A percentile compares a stretch with the other conserved stretches of the same genome.
Evolutionary conservation across 257 asterid species (phyloP).

Genomic region (Forsythia viridissima): DNA sequence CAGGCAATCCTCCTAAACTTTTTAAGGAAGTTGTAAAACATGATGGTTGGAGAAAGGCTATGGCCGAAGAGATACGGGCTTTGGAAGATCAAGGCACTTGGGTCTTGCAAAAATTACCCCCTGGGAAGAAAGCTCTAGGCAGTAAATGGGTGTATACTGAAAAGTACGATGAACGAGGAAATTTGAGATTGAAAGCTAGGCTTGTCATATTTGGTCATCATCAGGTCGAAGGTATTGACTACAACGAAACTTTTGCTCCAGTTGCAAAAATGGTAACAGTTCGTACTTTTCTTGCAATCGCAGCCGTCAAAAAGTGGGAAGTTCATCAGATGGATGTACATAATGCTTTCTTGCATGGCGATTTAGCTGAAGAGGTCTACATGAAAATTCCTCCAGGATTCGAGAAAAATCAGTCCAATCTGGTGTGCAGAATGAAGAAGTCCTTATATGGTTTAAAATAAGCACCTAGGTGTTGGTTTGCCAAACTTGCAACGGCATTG

Average conservation of each 20-base stretch:
- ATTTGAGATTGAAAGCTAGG: background rate
- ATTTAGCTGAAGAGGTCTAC: slow-evolving; percentile 14
- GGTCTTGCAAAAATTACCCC: background rate
- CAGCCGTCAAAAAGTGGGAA: slow-evolving; percentile 10
- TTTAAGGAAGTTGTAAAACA: background rate
- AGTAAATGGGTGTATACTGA: slow-evolving; percentile 20
- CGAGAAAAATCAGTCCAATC: background rate
- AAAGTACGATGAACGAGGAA: slow-evolving; percentile 13
- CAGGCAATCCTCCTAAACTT: no score
- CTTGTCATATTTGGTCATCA: slow-evolving; percentile 9
- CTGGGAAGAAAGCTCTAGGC: slow-evolving; percentile 8
- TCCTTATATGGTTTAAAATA: background rate
- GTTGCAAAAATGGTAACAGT: slow-evolving; percentile 8
- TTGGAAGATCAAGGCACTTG: slow-evolving; percentile 8
- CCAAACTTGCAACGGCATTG: slow-evolving; percentile 1
- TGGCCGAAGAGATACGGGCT: slow-evolving; percentile 7
- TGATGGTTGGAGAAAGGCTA: background rate
- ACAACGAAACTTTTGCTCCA: background rate
- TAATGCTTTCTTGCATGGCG: slow-evolving; percentile 7
- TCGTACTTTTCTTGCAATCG: background rate
- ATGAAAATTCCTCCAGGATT: slow-evolving; percentile 12
- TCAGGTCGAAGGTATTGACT: slow-evolving; percentile 16
- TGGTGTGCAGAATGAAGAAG: slow-evolving; percentile 10
- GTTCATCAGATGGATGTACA: slow-evolving; percentile 27
- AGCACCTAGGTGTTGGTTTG: slow-evolving; percentile 19